Percentiles rank a stretch among this genome's conserved stretches.
Conservation (phyloP, 2,329 filamentous ascomycete genomes). For the Neospermospora avenae region DNA sequence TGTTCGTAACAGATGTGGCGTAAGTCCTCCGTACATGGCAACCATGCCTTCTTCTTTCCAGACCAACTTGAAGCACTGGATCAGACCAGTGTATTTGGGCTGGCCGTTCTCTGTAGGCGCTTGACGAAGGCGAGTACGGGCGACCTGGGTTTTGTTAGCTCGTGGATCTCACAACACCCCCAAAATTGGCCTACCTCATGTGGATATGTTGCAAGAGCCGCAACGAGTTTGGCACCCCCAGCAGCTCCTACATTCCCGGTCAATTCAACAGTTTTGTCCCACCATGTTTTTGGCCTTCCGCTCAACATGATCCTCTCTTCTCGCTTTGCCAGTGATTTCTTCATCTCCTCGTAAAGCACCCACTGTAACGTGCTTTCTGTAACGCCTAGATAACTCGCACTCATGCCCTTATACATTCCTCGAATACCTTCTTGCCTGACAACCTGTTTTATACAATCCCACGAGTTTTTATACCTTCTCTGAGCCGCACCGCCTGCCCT, state of each 20-base stretch:
- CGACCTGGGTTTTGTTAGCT: conserved; percentile 50
- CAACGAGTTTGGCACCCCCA: conserved; percentile 80
- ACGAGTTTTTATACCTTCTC: conserved; percentile 79
- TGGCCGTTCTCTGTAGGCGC: conserved; percentile 69
- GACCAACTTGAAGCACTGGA: conserved; percentile 84
- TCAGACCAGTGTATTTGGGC: conserved; percentile 82
- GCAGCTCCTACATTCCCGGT: conserved; percentile 76
- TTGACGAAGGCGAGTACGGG: conserved; percentile 79
- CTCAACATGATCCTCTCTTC: conserved; percentile 54
- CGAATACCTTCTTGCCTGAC: conserved; percentile 74
- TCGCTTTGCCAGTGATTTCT: conserved; percentile 64
- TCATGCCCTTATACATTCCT: conserved; percentile 86
- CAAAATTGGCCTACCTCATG: conserved; percentile 64
- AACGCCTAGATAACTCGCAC: conserved; percentile 86
- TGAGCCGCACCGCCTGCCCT: conserved; percentile 49
- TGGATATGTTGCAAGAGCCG: conserved; percentile 82
- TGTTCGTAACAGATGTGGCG: conserved; percentile 84
- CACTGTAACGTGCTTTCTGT: conserved; percentile 89
- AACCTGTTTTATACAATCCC: conserved; percentile 83
- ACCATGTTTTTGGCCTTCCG: conserved; percentile 62
- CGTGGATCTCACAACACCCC: not conserved
- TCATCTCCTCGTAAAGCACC: conserved; percentile 93
- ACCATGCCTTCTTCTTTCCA: conserved; percentile 85
- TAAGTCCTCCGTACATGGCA: conserved; percentile 85
- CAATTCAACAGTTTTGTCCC: conserved; percentile 75